Conservation (phyloP, 2,329 filamentous ascomycete species). For the Phialophora expanda region DNA sequence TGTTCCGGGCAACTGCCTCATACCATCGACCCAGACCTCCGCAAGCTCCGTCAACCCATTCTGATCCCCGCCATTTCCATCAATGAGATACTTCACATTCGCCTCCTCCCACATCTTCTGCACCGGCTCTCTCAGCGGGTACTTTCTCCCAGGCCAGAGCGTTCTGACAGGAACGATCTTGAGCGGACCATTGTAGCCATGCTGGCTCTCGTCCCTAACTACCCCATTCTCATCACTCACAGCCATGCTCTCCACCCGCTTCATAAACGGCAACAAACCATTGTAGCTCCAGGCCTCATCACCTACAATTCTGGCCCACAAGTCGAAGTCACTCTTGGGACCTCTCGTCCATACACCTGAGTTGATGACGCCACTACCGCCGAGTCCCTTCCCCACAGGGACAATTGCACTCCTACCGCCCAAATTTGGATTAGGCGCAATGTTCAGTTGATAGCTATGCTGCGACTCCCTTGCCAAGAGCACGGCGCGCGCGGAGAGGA, state of each 20-base stretch:
- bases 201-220: conserved; percentile 21
- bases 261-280: conserved; percentile 55
- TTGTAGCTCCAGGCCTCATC: conserved; percentile 56
- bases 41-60: conserved; percentile 42
- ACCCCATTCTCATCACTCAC: neutral
- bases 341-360: conserved; percentile 52
- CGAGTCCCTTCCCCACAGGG: conserved; percentile 46
- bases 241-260: conserved; percentile 46
- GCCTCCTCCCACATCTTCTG: conserved; percentile 48
- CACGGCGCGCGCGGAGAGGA: conserved; percentile 1
- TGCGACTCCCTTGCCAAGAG: conserved; percentile 11
- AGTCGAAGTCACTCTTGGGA: conserved; percentile 52
- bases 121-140: conserved; percentile 47
- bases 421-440: conserved; percentile 21
- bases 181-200: conserved; percentile 24
- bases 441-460: conserved; percentile 17
- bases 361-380: conserved; percentile 52
- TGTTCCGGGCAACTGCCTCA: conserved; percentile 42
- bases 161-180: conserved; percentile 17
- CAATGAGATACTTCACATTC: conserved; percentile 41
- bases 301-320: conserved; percentile 51
- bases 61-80: conserved; percentile 42
- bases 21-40: conserved; percentile 43
- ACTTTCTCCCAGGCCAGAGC: conserved; percentile 36
- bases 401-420: conserved; percentile 10